Base-by-base conservation (phyloP, 2,329 filamentous ascomycete species). In the Fusarium armeniacum region DNA sequence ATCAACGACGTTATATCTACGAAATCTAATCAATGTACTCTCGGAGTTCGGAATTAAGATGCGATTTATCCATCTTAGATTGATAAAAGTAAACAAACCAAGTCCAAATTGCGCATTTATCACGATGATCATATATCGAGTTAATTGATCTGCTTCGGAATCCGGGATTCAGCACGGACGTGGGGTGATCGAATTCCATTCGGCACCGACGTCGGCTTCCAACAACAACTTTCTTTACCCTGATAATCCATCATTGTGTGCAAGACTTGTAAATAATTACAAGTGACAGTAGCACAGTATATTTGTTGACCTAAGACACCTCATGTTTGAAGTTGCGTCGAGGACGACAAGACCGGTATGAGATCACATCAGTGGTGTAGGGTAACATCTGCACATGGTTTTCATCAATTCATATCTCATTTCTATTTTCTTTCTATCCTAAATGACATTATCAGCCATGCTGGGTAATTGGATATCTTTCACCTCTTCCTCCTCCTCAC, bases 371-470 rank as follows among this genome's bases (percentile, higher is more conserved):
- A 24, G 10, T 8, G 9, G 32, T 66, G 46, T 20, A 66, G 56
- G 56, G 63, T 66, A 66, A 24, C 32, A 16, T 20, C 30, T 18
- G 24, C 28, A 35, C 13, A 56, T 32, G 30, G 36, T 18, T 13
- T 20, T 56, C 56, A 38, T 60, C 35, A 62, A 49, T 40, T 61
- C 49, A 44, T 60, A 51, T 36, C 36, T 68, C 62, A 44, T 70
- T 46, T 45, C 24, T 47, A 65, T 66, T 51, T 36, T 52, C 16
- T 56, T 63, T 62, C 11, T 41, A 16, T 22, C 49, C 60, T 72
- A 81, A 54, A 81, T 78, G 9, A 81, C 76, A 65, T 77, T 78
- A 24, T 80, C 69, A 32, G 59, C 28, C 40, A 57, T 53, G 22
- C 52, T 64, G 24, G 62, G 52, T 40, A 52, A 26, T 18, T 52